phyloP scores from a whole-genome alignment of 1,139 yeast species.

The Zygosaccharomyces pseudobailii region DNA sequence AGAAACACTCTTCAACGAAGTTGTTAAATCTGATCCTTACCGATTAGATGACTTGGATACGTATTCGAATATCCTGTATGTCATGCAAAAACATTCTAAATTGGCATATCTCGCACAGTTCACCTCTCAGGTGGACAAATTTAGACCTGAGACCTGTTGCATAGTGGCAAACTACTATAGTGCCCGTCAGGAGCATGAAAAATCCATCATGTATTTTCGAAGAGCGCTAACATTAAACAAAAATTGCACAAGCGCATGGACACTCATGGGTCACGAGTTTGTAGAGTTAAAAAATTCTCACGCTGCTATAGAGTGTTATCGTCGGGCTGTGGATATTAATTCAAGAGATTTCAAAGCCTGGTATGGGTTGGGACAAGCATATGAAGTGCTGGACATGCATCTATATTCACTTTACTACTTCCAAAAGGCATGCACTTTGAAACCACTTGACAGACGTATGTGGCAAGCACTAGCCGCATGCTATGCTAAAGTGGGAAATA shows the following conservation, averaged over 20 bases:
- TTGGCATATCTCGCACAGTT: slow-evolving; percentile 83
- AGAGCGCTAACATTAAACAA: slow-evolving; percentile 81
- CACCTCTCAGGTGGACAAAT: slow-evolving; percentile 76
- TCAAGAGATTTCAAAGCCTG: slow-evolving; percentile 92
- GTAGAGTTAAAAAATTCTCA: slow-evolving; percentile 94
- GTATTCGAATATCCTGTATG: slow-evolving; percentile 89
- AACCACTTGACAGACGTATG: slow-evolving; percentile 88
- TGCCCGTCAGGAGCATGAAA: slow-evolving; percentile 87
- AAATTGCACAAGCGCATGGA: slow-evolving; percentile 90
- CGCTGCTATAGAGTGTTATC: slow-evolving; percentile 93
- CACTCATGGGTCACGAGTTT: slow-evolving; percentile 98
- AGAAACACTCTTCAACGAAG: slow-evolving; percentile 70
- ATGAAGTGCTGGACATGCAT: slow-evolving; percentile 94
- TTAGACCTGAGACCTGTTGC: slow-evolving; percentile 93
- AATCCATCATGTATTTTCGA: slow-evolving; percentile 88
- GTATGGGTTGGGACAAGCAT: slow-evolving; percentile 98
- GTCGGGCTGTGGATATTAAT: slow-evolving; percentile 86
- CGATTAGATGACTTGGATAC: slow-evolving; percentile 87
- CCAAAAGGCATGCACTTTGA: slow-evolving; percentile 83
- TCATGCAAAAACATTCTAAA: slow-evolving; percentile 84
- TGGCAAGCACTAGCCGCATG: slow-evolving; percentile 96
- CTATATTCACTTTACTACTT: slow-evolving; percentile 87
- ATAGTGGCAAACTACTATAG: slow-evolving; percentile 92
- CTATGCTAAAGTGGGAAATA: slow-evolving; percentile 72
- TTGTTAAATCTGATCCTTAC: slow-evolving; percentile 74